Base-by-base conservation (phyloP, 2,329 filamentous ascomycete genomes). In the Exophiala bonariae region DNA sequence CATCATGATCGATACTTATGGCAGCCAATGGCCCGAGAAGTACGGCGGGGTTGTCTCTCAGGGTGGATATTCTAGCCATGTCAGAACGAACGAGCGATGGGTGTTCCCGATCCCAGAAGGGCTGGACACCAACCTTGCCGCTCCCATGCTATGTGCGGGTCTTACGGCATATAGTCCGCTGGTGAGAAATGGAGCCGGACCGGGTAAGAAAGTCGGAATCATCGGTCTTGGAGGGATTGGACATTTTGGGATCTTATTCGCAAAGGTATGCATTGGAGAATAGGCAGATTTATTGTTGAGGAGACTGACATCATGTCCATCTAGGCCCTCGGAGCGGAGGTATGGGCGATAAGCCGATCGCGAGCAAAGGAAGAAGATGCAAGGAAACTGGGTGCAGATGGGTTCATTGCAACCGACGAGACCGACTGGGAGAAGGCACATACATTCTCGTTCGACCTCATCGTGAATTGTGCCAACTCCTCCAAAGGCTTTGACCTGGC, bases 1-100 rank as follows among this genome's bases (percentile, higher is more conserved):
- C 46, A 68, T 70, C 49, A 60, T 37, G 35, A 66, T 68, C 55
- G 72, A 77, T 59, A 76, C 73, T 13, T 76, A 75, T 58, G 71
- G 70, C 64, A 71, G 73, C 13, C 71, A 76, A 19, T 68, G 64
- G 63, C 63, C 65, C 14, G 41, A 39, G 13, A 17, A 37, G 35
- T 37, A 37, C 17, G 35, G 35, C 35, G 33, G 30, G n/a, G 34
- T 85, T 37, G 70, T 85, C 41, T 74, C 80, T 6, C 80, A 83
- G 62, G 82, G 82, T 46, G 82, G 82, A 17, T 85, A 83, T 65
- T 73, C 80, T 3, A 80, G 76, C 46, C 80, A 88, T 63, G 77
- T 88, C n/a, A 78, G 86, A 56, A 80, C 83, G 1, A 86, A 91
- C 67, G 85, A 90, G 68, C 85, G 89, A 72, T 91, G 79, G 61